Evolutionary conservation across 345 rosid genomes (phyloP).

Genomic region (Anastatica hierochuntica): DNA sequence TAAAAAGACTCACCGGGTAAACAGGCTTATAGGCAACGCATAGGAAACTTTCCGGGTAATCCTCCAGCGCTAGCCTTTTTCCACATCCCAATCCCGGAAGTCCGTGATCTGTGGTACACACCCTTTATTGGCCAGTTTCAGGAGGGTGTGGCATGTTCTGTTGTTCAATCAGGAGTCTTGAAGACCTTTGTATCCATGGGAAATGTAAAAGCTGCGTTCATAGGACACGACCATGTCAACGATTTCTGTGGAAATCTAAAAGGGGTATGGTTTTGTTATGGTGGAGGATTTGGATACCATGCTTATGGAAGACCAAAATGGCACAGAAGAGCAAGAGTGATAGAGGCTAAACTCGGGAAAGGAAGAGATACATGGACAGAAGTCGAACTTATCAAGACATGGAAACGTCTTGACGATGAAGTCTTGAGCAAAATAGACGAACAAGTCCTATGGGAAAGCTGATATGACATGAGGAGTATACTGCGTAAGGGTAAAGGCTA

Average conservation of each 20-base stretch:
- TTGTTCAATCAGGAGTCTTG: slow-evolving; percentile 56
- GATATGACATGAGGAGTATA: too few species aligned
- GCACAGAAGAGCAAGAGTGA: slow-evolving; percentile 67
- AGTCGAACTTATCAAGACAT: slow-evolving; percentile 51
- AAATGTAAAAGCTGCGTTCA: slow-evolving; percentile 71
- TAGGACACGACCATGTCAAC: slow-evolving; percentile 83
- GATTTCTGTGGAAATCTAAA: slow-evolving; percentile 76
- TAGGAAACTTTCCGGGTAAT: not conserved
- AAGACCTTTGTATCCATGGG: slow-evolving; percentile 54
- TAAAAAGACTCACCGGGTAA: slow-evolving; percentile 23
- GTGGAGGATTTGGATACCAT: slow-evolving; percentile 94
- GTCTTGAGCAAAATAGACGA: slow-evolving; percentile 58
- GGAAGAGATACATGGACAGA: slow-evolving; percentile 50
- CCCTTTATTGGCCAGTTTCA: slow-evolving; percentile 56
- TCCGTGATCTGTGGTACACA: slow-evolving; percentile 45
- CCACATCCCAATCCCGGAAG: slow-evolving; percentile 78
- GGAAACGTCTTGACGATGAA: slow-evolving; percentile 82
- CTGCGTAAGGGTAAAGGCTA: too few species aligned
- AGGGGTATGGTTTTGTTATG: slow-evolving; percentile 85
- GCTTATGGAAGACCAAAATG: slow-evolving; percentile 70
- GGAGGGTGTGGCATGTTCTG: slow-evolving; percentile 72
- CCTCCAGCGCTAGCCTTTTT: slow-evolving; percentile 61
- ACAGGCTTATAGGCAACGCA: slow-evolving; percentile 34
- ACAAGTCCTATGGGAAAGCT: slow-evolving; percentile 73
- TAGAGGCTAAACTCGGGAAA: slow-evolving; percentile 55